Evolutionary conservation across 352 stramenopile species (phyloP).

Genomic region (Phytophthora parvispora): DNA sequence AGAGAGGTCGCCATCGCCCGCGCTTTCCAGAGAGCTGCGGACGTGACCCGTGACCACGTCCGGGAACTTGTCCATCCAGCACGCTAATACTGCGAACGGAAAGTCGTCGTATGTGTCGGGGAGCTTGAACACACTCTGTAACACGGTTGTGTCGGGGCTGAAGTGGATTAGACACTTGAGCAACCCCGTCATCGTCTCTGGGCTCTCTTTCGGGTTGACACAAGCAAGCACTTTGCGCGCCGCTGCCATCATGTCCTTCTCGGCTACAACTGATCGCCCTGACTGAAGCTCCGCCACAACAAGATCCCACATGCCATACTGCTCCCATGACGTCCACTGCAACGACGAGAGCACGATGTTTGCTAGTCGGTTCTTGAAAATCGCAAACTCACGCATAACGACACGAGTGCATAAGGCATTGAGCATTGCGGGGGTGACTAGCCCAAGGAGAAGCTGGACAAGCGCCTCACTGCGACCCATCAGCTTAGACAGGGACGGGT

Average conservation of each 20-base stretch:
- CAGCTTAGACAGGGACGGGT: conserved; percentile 69
- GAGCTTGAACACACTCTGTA: conserved; percentile 86
- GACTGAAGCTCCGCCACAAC: conserved; percentile 74
- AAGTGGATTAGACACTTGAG: conserved; percentile 84
- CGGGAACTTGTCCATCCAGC: conserved; percentile 79
- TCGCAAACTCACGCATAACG: conserved; percentile 78
- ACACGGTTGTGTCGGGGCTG: conserved; percentile 66
- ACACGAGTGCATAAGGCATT: conserved; percentile 68
- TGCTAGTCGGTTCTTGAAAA: conserved; percentile 76
- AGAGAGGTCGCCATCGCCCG: conserved; percentile 19
- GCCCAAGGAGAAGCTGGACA: conserved; percentile 70
- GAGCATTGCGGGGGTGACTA: conserved; percentile 74
- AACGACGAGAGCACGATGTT: conserved; percentile 83
- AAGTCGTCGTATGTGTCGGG: conserved; percentile 72
- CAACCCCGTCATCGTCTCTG: conserved; percentile 79
- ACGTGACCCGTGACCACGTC: conserved; percentile 71
- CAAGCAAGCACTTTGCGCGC: conserved; percentile 83
- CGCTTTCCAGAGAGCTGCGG: conserved; percentile 52
- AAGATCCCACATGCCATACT: conserved; percentile 86
- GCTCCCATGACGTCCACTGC: conserved; percentile 87
- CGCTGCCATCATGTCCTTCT: conserved; percentile 76
- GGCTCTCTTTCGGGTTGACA: conserved; percentile 74
- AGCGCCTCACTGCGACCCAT: conserved; percentile 71
- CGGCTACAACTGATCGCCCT: conserved; percentile 32
- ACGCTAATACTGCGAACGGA: conserved; percentile 67